Conservation (phyloP, 1,139 yeast genomes). For the Scheffersomyces segobiensis region DNA sequence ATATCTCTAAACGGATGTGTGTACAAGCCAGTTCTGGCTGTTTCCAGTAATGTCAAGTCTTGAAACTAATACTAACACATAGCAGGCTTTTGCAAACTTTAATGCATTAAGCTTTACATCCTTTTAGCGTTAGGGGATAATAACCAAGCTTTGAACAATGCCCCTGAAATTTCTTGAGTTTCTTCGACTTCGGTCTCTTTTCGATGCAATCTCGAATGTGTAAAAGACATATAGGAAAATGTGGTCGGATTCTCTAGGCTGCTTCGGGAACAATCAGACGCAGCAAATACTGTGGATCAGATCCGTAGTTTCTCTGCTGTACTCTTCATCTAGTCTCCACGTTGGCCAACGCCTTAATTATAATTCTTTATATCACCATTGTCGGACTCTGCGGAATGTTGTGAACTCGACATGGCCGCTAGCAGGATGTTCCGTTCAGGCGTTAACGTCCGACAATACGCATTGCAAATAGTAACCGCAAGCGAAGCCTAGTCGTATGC, state of each 20-base stretch:
- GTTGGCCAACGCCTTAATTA: not conserved
- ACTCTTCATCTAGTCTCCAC: not conserved
- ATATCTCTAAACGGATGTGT: not conserved
- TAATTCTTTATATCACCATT: not conserved
- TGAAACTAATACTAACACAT: conserved; percentile 1
- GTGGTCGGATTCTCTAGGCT: not conserved
- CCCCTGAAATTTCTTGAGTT: not conserved
- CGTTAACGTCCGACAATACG: not conserved
- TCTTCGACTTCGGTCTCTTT: not conserved
- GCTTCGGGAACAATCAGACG: not conserved
- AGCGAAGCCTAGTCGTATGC: not conserved
- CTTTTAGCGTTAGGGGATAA: not conserved
- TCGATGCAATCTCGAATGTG: not conserved
- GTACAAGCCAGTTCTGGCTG: not conserved
- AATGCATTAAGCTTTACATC: not conserved
- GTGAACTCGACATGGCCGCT: no score
- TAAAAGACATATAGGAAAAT: not conserved
- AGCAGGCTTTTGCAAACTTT: not conserved
- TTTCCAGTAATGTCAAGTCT: not conserved
- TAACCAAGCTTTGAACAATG: not conserved
- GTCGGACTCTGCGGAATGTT: not conserved
- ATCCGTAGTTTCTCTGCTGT: not conserved
- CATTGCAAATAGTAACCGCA: not conserved
- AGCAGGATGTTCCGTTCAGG: not conserved
- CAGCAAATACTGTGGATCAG: not conserved